Percentiles rank a stretch among this genome's conserved stretches.
These are phyloP conservation scores for Collybia sordida DNA, from an alignment of 768 basidiomycete genomes.

Conservation along the genomic window DNA sequence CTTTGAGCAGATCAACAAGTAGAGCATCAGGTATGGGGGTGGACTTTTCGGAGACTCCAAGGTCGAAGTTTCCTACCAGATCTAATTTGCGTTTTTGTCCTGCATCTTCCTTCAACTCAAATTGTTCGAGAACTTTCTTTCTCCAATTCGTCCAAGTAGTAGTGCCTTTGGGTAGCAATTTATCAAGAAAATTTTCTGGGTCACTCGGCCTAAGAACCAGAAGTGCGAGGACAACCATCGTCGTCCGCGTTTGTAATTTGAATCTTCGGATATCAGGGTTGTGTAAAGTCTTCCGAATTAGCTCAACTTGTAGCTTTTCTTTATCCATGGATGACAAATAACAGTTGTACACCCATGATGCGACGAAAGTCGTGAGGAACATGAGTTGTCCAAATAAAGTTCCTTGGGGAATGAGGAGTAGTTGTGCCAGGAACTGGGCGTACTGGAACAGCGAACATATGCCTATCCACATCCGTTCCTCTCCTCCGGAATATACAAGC, in stretches of 20 bases:
- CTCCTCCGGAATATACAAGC: conserved; percentile 14
- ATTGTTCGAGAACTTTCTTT: neutral
- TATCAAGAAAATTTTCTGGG: neutral
- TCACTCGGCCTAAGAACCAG: neutral
- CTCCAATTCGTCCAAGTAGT: neutral
- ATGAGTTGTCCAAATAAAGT: conserved; percentile 29
- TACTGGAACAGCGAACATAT: conserved; percentile 24
- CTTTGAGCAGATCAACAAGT: too few species aligned
- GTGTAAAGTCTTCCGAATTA: neutral
- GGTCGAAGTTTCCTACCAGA: too few species aligned
- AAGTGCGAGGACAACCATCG: neutral
- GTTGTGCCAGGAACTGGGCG: conserved; percentile 29
- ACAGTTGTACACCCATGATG: conserved; percentile 29
- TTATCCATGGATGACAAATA: conserved; percentile 16
- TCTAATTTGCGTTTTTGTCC: too few species aligned
- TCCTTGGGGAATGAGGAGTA: conserved; percentile 32
- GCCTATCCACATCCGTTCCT: conserved; percentile 9
- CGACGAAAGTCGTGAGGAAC: conserved; percentile 24
- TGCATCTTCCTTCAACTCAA: conserved; percentile 1
- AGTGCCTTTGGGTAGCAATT: neutral
- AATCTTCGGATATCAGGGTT: neutral
- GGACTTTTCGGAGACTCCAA: too few species aligned
- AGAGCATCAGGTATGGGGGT: too few species aligned
- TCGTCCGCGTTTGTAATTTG: neutral
- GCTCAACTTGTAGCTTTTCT: neutral